phyloP scores from a whole-genome alignment of 2,329 filamentous ascomycete genomes.

The Phaeosphaeria sp. region DNA sequence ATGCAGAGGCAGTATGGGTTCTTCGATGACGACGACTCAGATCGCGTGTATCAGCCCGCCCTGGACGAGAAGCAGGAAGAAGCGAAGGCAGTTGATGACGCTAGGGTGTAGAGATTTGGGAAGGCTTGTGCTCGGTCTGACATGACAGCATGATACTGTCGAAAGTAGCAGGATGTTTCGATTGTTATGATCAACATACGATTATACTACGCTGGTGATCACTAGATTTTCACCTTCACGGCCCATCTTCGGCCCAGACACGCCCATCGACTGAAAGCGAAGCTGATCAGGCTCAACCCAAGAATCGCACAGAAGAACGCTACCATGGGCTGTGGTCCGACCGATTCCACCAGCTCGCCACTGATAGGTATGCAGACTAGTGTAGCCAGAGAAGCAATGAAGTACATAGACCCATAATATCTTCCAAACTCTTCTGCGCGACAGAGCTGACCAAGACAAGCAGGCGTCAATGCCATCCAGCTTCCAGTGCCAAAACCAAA shows the following conservation, averaged over 20 bases:
- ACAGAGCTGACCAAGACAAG: conserved; percentile 58
- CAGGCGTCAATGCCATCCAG: conserved; percentile 54
- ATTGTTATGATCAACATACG: background rate
- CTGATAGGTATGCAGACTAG: conserved; percentile 46
- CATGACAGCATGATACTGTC: background rate
- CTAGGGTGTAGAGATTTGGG: background rate
- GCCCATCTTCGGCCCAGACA: conserved; percentile 43
- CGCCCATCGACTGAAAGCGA: conserved; percentile 45
- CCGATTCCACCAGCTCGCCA: conserved; percentile 43
- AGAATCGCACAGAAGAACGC: conserved; percentile 44
- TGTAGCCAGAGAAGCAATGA: conserved; percentile 44
- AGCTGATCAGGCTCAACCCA: conserved; percentile 37
- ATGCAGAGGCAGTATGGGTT: conserved; percentile 51
- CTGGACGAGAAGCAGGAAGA: conserved; percentile 3
- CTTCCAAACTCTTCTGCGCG: conserved; percentile 56
- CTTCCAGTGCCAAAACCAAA: conserved; percentile 58
- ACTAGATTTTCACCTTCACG: conserved; percentile 28
- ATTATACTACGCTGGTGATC: background rate
- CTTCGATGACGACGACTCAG: conserved; percentile 29
- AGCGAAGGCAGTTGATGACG: background rate
- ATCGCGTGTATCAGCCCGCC: conserved; percentile 2
- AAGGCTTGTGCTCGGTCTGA: too few relatives aligned
- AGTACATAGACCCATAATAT: conserved; percentile 59
- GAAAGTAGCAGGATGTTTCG: background rate
- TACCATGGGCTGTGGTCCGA: conserved; percentile 43